Evolutionary conservation across 306 rosid species (phyloP), one percentile per base, ranked within the genome.

Genomic region (Morella rubra): DNA sequence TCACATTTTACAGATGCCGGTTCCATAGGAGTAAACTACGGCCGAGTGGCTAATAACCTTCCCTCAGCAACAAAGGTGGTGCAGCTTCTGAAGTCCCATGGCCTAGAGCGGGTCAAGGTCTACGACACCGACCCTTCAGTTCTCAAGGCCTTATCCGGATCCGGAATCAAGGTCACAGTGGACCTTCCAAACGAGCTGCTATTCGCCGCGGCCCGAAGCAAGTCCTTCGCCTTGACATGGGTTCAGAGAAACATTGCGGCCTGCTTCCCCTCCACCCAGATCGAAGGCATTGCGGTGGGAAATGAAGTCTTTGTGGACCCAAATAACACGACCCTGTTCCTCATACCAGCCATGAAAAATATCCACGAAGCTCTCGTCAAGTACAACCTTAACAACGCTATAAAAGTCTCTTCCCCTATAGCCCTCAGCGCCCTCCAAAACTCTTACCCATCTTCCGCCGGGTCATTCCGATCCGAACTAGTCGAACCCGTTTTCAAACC

Each of bases 271-370:
- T 77, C 83, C 53, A 92, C 99, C 8, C 87, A 85, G 75, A 92
- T 96, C 82, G 99, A 96, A 82, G 87, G 97, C 91, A 89, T 96
- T 64, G 99, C 98, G 6, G 99, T 96, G 0, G 99, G 99, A 0
- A 96, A 96, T 50, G 99, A 96, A 71, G 99, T 96, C 7, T 96
- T 96, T 71, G 99, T 90, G 4, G 99, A 96, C 75, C 83, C 98
- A 0, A 81, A 80, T 2, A 76, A 87, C 81, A 82, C 93, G 45
- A 96, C 99, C 7, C 82, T 81, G 71, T 92, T 72, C 83, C 97
- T 96, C 70, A 75, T 91, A 7, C 93, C 90, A 65, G 99, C 99
- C 79, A 96, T 96, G 99, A 86, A 81, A 53, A 96, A 92, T 81
- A 87, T 96, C 44, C 90, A 96, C 76, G n/a, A 76, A 53, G 97